A percentile compares a stretch with the other conserved stretches of the same genome.
These are phyloP conservation scores for Cyanodermella asteris DNA, from an alignment of 2,329 filamentous ascomycete species.

Conservation along the genomic window DNA sequence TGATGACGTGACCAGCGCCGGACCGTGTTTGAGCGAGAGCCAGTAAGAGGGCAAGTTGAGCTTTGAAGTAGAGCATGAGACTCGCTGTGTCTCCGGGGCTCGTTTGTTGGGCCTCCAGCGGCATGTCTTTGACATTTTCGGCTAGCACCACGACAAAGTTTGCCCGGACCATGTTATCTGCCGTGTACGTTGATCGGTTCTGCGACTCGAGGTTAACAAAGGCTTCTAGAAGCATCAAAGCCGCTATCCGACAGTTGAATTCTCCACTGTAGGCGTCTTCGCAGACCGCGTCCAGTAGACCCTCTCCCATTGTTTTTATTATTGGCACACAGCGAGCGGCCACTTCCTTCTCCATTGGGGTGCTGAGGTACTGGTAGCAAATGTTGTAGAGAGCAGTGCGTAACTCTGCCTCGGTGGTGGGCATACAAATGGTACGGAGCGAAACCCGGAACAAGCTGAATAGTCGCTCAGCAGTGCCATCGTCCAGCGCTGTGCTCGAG, in stretches of 20 bases:
- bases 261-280: conserved; percentile 83
- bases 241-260: conserved; percentile 60
- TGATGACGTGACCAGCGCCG: conserved; percentile 74
- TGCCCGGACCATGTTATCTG: conserved; percentile 59
- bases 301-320: conserved; percentile 58
- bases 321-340: conserved; percentile 2
- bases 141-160: conserved; percentile 85
- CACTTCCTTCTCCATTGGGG: conserved; percentile 34
- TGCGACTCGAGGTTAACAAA: conserved; percentile 52
- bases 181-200: conserved; percentile 50
- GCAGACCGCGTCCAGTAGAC: conserved; percentile 66
- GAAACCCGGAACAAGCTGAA: conserved; percentile 82
- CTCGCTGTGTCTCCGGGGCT: conserved; percentile 21
- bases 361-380: conserved; percentile 67
- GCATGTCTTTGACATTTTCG: conserved; percentile 61
- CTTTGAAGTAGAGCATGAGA: conserved; percentile 37
- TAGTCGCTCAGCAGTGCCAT: conserved; percentile 68
- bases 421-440: conserved; percentile 54
- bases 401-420: conserved; percentile 46
- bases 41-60: conserved; percentile 61
- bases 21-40: conserved; percentile 62
- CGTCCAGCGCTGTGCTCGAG: conserved; percentile 21
- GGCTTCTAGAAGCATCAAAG: conserved; percentile 61
- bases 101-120: conserved; percentile 30
- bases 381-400: conserved; percentile 80